These are phyloP conservation scores for Lichtheimia corymbifera DNA, from an alignment of 371 early-diverging fungal genomes.

Conservation along the genomic window DNA sequence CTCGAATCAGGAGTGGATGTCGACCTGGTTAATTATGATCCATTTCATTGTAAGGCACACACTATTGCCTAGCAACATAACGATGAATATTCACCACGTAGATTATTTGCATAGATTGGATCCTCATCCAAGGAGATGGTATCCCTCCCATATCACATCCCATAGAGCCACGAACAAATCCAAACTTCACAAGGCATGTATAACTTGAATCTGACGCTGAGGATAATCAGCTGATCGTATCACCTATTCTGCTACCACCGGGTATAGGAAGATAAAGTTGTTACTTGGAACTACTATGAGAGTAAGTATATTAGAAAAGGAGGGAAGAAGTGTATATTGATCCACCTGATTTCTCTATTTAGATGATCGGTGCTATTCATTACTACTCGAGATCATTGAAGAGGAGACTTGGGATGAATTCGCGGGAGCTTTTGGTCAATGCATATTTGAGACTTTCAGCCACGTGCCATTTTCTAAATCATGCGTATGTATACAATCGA, in stretches of 20 bases:
- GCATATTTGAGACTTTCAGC: slow-evolving; percentile 67
- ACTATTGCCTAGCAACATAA: background rate
- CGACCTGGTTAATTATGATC: slow-evolving; percentile 37
- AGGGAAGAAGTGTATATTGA: background rate
- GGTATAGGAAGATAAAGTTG: background rate
- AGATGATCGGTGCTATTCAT: slow-evolving; percentile 2
- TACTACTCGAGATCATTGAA: background rate
- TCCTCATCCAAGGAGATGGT: background rate
- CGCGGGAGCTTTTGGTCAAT: slow-evolving; percentile 56
- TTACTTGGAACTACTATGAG: background rate
- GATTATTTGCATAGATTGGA: background rate
- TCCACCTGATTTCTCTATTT: background rate
- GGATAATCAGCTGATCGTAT: background rate
- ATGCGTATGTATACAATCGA: slow-evolving; percentile 18
- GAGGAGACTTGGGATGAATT: background rate
- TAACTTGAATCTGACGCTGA: background rate
- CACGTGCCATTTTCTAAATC: slow-evolving; percentile 47
- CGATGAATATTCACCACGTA: background rate
- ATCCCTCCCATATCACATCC: background rate
- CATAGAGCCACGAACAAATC: background rate
- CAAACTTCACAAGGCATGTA: background rate
- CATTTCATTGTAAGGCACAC: background rate
- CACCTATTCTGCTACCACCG: too few relatives aligned
- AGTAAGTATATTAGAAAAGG: background rate
- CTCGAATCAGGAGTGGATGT: slow-evolving; percentile 37